phyloP scores from a whole-genome alignment of 2,329 filamentous ascomycete genomes.

The Colletotrichum costaricense region DNA sequence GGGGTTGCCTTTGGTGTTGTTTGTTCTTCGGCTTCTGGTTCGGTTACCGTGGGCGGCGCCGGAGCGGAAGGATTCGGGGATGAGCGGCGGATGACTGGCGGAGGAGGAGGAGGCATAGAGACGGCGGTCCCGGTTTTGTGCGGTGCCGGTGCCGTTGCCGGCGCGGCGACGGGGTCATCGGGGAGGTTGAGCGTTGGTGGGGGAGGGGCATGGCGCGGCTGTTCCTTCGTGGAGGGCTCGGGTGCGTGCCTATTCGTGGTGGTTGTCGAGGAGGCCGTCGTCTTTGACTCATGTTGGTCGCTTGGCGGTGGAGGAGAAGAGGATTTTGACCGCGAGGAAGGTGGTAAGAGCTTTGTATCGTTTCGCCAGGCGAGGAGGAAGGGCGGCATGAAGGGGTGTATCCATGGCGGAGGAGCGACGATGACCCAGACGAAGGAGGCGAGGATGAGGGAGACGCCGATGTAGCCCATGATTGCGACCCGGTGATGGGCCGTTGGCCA shows the following conservation, averaged over 20 bases:
- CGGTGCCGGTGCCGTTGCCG: not conserved
- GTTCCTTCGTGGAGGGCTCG: not conserved
- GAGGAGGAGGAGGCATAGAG: conserved; percentile 50
- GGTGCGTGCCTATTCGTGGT: not conserved
- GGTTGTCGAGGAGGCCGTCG: not conserved
- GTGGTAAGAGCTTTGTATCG: not conserved
- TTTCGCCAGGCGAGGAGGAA: conserved; percentile 43
- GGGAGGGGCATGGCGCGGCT: conserved; percentile 31
- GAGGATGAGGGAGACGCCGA: conserved; percentile 72
- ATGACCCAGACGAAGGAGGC: conserved; percentile 69
- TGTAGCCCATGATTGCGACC: conserved; percentile 59
- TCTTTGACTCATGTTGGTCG: conserved; percentile 1
- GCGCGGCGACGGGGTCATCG: conserved; percentile 1
- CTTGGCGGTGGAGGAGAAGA: conserved; percentile 12
- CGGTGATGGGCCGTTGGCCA: not conserved
- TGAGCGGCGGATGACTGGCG: conserved; percentile 30
- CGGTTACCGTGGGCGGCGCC: conserved; percentile 15
- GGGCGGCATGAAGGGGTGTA: conserved; percentile 56
- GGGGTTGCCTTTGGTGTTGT: conserved; percentile 63
- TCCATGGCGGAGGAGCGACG: conserved; percentile 63
- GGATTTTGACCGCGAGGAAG: conserved; percentile 14
- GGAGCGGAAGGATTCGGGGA: conserved; percentile 6
- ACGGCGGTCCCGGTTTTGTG: conserved; percentile 22
- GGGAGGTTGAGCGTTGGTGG: conserved; percentile 18
- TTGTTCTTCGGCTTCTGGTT: conserved; percentile 52